phyloP scores from a whole-genome alignment of 495 filamentous ascomycete genomes.

The Podospora anserina region DNA sequence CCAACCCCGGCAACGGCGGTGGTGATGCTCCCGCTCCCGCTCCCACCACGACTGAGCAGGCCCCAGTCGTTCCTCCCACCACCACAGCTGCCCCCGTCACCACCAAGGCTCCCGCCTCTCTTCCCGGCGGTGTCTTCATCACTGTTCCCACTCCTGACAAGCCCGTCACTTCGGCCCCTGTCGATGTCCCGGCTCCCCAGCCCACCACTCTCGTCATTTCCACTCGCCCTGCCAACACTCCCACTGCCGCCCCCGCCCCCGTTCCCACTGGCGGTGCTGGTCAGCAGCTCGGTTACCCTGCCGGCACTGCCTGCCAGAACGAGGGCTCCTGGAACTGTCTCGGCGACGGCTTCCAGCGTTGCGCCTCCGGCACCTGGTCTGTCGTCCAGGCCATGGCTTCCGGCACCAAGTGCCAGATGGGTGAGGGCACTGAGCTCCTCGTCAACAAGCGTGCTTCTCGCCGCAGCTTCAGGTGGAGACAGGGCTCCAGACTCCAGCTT shows the following conservation, averaged over 20 bases:
- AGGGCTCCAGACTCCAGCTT: neutral
- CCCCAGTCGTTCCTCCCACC: conserved; percentile 8
- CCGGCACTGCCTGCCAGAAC: conserved; percentile 44
- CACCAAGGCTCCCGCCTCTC: neutral
- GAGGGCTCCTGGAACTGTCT: conserved; percentile 67
- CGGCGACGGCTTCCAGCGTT: conserved; percentile 61
- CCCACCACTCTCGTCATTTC: conserved; percentile 23
- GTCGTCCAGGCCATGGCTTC: conserved; percentile 49
- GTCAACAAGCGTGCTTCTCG: neutral
- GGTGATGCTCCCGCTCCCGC: conserved; percentile 7
- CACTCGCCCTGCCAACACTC: conserved; percentile 19
- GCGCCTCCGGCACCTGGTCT: conserved; percentile 62
- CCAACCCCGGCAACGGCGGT: conserved; percentile 3
- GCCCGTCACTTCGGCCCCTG: conserved; percentile 9
- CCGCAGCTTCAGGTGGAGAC: conserved; percentile 7
- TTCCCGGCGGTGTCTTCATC: conserved; percentile 30
- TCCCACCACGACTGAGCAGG: conserved; percentile 19
- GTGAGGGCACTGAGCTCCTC: conserved; percentile 45
- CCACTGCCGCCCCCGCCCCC: conserved; percentile 15
- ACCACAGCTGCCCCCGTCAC: conserved; percentile 14
- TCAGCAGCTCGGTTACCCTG: conserved; percentile 18
- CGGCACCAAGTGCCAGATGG: conserved; percentile 58
- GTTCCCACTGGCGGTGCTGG: conserved; percentile 18
- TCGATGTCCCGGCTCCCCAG: conserved; percentile 10
- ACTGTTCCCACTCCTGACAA: conserved; percentile 20